Evolutionary conservation across 2,329 filamentous ascomycete species (phyloP).

Genomic region (Malbranchea cinnamomea): DNA sequence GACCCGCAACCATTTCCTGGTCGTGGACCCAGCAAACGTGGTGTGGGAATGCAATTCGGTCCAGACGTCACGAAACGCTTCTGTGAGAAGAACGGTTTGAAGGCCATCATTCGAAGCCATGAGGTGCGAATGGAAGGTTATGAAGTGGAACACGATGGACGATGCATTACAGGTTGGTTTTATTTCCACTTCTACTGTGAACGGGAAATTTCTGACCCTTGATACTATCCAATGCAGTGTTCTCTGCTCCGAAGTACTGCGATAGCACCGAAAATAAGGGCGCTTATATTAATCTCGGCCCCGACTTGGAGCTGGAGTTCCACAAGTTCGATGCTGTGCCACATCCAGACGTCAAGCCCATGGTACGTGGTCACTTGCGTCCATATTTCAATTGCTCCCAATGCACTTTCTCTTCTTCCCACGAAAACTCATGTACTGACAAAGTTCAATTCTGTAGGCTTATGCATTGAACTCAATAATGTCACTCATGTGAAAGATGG

Average conservation of each 20-base stretch:
- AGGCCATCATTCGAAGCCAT: constrained; percentile 91
- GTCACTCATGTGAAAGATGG: constrained; percentile 16
- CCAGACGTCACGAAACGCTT: constrained; percentile 93
- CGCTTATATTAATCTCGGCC: constrained; percentile 91
- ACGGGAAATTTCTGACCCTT: not conserved
- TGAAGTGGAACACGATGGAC: constrained; percentile 89
- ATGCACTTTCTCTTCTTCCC: not conserved
- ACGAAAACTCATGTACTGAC: not conserved
- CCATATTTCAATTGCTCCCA: not conserved
- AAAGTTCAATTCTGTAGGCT: constrained; percentile 25
- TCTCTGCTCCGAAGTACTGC: constrained; percentile 94
- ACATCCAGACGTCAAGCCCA: constrained; percentile 88
- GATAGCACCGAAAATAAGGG: constrained; percentile 97
- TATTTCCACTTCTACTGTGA: not conserved
- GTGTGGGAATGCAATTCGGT: constrained; percentile 91
- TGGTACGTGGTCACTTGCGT: too few relatives aligned
- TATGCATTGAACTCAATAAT: constrained; percentile 26
- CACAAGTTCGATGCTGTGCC: constrained; percentile 93
- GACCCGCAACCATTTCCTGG: constrained; percentile 79
- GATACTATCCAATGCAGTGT: constrained; percentile 42
- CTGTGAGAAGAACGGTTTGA: constrained; percentile 87
- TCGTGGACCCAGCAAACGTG: constrained; percentile 86
- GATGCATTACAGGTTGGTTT: constrained; percentile 71
- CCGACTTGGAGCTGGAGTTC: constrained; percentile 81
- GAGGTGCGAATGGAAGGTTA: constrained; percentile 99